Evolutionary conservation across 2,329 filamentous ascomycete genomes (phyloP), one percentile per base, ranked within the genome.

Genomic region (Claviceps sp.): DNA sequence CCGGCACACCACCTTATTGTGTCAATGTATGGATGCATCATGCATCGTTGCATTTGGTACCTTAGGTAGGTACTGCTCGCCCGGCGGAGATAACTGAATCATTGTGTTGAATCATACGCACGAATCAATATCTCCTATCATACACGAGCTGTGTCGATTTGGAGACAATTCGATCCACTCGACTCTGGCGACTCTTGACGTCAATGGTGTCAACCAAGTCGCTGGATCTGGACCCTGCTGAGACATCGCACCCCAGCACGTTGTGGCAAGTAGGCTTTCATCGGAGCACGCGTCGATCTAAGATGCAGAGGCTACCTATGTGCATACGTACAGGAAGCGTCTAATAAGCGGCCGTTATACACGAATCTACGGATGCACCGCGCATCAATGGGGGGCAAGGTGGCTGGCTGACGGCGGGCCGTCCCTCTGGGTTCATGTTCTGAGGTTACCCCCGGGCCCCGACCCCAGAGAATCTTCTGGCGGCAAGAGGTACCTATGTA

Each of bases 331-430:
- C 30, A 34, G 26, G 26, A 30, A 30, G 7, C 26, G 26, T 30
- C 30, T 34, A 34, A 11, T 34, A 34, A 11, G 9, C 30, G 30
- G 30, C 30, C 30, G 30, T 34, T 34, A 22, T 4, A 4, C 2
- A 22, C 22, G 22, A 22, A 22, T 22, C 22, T 22, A 11, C 16
- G 22, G 22, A 50, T 45, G 20, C 37, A 40, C 14, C 14, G 40
- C 16, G 18, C 7, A 14, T 37, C 48, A 45, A 45, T 37, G 20
- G 34, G 22, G 6, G 43, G 20, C 48, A 37, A 34, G 18, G 26
- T 50, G 43, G 48, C 16, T 20, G 52, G 47, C 46, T 50, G 52
- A 47, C 8, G n/a, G 37, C 53, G 53, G 53, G 53, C 53, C 47
- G 50, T 52, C 41, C 47, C 50, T 30, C 14, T 47, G 41, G 42